Evolutionary conservation across 352 stramenopile genomes (phyloP).

Genomic region (Phytophthora multivora): DNA sequence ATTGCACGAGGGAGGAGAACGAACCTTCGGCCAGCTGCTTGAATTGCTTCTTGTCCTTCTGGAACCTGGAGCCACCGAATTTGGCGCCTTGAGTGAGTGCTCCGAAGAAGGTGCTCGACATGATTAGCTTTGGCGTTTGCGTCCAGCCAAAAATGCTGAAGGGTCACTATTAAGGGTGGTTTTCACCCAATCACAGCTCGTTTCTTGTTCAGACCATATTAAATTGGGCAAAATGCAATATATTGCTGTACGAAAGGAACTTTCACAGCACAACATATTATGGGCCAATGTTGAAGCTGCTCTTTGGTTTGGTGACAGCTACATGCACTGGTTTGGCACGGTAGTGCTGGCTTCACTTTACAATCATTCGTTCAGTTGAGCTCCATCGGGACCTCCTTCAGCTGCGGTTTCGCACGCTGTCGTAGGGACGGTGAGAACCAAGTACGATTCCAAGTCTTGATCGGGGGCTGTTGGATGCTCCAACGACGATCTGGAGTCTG

Average conservation of each 20-base stretch:
- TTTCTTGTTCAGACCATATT: not conserved
- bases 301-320: not conserved
- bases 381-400: not conserved
- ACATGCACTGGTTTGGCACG: not conserved
- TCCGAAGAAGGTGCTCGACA: slow-evolving; percentile 78
- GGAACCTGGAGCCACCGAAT: slow-evolving; percentile 65
- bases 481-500: slow-evolving; percentile 56
- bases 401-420: not conserved
- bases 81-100: slow-evolving; percentile 69
- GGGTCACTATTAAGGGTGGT: not conserved
- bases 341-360: not conserved
- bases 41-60: slow-evolving; percentile 67
- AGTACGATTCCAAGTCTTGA: slow-evolving; percentile 10
- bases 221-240: not conserved
- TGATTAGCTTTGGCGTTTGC: slow-evolving; percentile 30
- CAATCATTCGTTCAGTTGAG: not conserved
- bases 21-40: slow-evolving; percentile 30
- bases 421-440: slow-evolving; percentile 8
- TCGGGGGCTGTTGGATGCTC: slow-evolving; percentile 24
- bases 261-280: slow-evolving; percentile 10
- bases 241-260: not conserved
- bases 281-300: slow-evolving; percentile 5
- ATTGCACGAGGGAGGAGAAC: slow-evolving; percentile 5
- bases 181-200: slow-evolving; percentile 5
- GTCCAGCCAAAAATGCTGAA: slow-evolving; percentile 29